A percentile compares a stretch with the other conserved stretches of the same genome.
Conservation (phyloP, 208 protist genomes). For the Wallacemonas rigidus region DNA sequence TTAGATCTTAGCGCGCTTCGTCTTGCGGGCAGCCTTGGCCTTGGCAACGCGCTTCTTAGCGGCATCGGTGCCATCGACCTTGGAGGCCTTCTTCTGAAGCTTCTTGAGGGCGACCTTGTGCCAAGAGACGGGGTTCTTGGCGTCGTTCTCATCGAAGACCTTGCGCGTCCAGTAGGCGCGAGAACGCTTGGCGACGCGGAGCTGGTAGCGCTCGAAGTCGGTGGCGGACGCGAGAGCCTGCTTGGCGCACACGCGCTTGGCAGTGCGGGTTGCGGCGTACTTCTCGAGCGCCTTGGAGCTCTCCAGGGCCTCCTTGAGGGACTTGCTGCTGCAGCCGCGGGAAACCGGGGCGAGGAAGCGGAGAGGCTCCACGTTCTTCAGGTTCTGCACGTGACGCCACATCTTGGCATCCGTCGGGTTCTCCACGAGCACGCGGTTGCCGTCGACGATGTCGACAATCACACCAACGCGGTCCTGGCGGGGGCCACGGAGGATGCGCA, state of each 20-base stretch:
- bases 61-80: conserved; percentile 68
- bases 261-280: conserved; percentile 85
- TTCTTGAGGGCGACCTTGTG: conserved; percentile 88
- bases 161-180: conserved; percentile 91
- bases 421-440: conserved; percentile 90
- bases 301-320: conserved; percentile 72
- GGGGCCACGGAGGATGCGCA: conserved; percentile 61
- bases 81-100: conserved; percentile 84
- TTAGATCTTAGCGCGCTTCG: conserved; percentile 27
- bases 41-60: conserved; percentile 91
- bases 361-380: conserved; percentile 88
- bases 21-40: conserved; percentile 75
- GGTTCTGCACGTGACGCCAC: conserved; percentile 90
- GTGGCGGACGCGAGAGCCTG: conserved; percentile 80
- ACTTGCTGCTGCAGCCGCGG: conserved; percentile 78
- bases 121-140: conserved; percentile 88
- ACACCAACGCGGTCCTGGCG: conserved; percentile 68
- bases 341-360: conserved; percentile 59
- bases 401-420: conserved; percentile 89
- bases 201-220: conserved; percentile 93
- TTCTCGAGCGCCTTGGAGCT: conserved; percentile 81
- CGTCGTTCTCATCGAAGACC: conserved; percentile 90
- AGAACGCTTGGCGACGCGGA: conserved; percentile 89
- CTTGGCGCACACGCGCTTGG: conserved; percentile 77
- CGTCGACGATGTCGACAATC: conserved; percentile 90